A percentile compares a stretch with the other conserved stretches of the same genome.
Conservation (phyloP, 306 rosid genomes). For the Malus asiatica region DNA sequence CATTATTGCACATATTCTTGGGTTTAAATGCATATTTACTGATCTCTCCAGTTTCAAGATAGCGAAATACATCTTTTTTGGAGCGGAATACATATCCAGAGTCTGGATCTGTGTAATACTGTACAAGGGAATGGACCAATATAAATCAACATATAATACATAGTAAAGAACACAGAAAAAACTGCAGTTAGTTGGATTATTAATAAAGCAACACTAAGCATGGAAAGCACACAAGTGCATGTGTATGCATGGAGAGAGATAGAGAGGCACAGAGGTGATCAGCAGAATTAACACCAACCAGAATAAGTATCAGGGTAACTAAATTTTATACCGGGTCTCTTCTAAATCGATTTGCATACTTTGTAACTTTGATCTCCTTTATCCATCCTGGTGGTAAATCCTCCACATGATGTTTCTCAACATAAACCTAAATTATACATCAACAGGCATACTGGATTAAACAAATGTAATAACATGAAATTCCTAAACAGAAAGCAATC, state of each 20-base stretch:
- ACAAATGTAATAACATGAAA: slow-evolving; percentile 10
- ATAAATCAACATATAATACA: not conserved
- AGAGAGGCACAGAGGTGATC: not conserved
- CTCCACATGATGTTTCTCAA: slow-evolving; percentile 42
- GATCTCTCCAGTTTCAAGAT: slow-evolving; percentile 38
- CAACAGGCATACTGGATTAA: slow-evolving; percentile 10
- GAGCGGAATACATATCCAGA: slow-evolving; percentile 45
- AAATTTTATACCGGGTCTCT: slow-evolving; percentile 35
- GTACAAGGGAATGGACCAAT: not conserved
- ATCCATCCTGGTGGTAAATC: slow-evolving; percentile 83
- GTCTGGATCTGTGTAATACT: slow-evolving; percentile 46
- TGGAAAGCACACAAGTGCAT: not conserved
- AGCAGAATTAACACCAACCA: not conserved
- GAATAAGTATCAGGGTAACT: not conserved
- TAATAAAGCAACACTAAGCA: not conserved
- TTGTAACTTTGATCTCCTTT: slow-evolving; percentile 50
- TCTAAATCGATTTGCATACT: slow-evolving; percentile 27
- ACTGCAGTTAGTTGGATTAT: not conserved
- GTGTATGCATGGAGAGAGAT: not conserved
- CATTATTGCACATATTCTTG: slow-evolving; percentile 16
- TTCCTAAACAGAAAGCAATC: not conserved
- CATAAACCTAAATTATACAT: slow-evolving; percentile 44
- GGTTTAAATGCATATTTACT: slow-evolving; percentile 35
- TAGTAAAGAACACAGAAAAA: not conserved
- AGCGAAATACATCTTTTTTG: slow-evolving; percentile 31